Conservation (phyloP, 192 early-diverging fungal genomes). For the Coemansia sp. region DNA sequence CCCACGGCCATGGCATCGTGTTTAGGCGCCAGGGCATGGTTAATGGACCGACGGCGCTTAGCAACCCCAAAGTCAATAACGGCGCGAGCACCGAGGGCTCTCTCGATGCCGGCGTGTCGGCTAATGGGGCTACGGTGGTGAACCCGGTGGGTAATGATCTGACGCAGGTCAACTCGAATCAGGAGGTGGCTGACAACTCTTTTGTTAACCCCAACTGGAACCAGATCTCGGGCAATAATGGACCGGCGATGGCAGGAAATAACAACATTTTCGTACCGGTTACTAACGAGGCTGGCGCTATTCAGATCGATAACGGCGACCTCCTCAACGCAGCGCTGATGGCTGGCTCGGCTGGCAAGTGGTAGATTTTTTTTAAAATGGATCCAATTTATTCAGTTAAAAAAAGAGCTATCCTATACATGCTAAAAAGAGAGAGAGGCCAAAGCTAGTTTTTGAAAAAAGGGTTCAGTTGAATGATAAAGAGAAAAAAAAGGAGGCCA, state of each 20-base stretch:
- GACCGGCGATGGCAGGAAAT: slow-evolving; percentile 45
- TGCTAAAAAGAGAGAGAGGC: neutral
- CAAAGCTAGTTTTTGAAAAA: slow-evolving; percentile 4
- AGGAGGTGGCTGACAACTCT: slow-evolving; percentile 41
- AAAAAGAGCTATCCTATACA: slow-evolving; percentile 6
- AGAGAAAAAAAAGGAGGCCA: neutral
- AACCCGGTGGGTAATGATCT: slow-evolving; percentile 49
- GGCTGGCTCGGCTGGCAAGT: slow-evolving; percentile 7
- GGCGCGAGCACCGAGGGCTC: slow-evolving; percentile 35
- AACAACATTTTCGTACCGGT: slow-evolving; percentile 42
- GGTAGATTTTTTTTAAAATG: neutral
- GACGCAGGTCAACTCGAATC: slow-evolving; percentile 40
- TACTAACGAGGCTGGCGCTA: slow-evolving; percentile 46
- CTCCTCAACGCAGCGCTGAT: slow-evolving; percentile 24
- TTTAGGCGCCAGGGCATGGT: slow-evolving; percentile 35
- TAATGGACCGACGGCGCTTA: slow-evolving; percentile 36
- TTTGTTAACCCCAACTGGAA: slow-evolving; percentile 48
- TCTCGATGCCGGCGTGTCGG: slow-evolving; percentile 14
- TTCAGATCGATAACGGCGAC: slow-evolving; percentile 48
- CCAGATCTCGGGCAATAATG: slow-evolving; percentile 39
- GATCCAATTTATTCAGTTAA: neutral
- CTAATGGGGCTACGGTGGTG: slow-evolving; percentile 24
- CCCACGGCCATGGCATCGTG: neutral
- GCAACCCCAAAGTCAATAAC: slow-evolving; percentile 37
- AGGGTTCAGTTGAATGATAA: neutral